Evolutionary conservation across 2,329 filamentous ascomycete genomes (phyloP), one percentile per base, ranked within the genome.

Genomic region (Scytalidium lignicola): DNA sequence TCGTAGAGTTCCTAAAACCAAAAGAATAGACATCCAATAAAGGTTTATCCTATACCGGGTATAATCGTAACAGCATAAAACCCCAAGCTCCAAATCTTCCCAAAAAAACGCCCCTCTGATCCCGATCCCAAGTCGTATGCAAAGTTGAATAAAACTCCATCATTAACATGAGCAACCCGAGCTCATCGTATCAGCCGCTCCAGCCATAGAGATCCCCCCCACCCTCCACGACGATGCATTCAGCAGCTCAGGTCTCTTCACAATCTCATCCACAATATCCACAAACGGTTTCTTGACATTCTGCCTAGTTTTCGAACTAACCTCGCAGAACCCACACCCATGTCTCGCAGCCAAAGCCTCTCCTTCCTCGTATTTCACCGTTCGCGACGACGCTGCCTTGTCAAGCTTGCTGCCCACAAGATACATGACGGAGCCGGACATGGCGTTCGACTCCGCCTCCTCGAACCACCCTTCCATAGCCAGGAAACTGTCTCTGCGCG

Each of bases 1-100:
- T 86, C 10, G 74, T 84, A 20, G 80, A 86, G 42, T 87, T 86
- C 58, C 64, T 87, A 44, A 66, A 65, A 17, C 70, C 69, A 3
- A 62, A 74, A 61, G 67, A 82, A 67, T 70, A 72, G 71, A 54
- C 65, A 15, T 37, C 15, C n/a, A 37, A 37, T 37, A 37, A 37
- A 28, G 26, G 10, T 13, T 37, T 37, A 17, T 37, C 10, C 32
- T 37, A 37, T 37, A 37, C 32, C 32, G n/a, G 21, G 46, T 39
- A 23, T 28, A 17, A 29, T 39, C 40, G 32, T 21, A 21, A 23
- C 23, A 28, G 32, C 5, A 17, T 17, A 37, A 19, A 42, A 10
- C 5, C 23, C 32, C n/a, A 28, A 48, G 40, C 12, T n/a, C 44
- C n/a, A 4, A n/a, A 10, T 46, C 43, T n/a, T 37, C 28, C 26